Percentiles rank a stretch among this genome's conserved stretches.
Evolutionary conservation across 192 early-diverging fungal species (phyloP).

Genomic region (Rhizophlyctis rosea): DNA sequence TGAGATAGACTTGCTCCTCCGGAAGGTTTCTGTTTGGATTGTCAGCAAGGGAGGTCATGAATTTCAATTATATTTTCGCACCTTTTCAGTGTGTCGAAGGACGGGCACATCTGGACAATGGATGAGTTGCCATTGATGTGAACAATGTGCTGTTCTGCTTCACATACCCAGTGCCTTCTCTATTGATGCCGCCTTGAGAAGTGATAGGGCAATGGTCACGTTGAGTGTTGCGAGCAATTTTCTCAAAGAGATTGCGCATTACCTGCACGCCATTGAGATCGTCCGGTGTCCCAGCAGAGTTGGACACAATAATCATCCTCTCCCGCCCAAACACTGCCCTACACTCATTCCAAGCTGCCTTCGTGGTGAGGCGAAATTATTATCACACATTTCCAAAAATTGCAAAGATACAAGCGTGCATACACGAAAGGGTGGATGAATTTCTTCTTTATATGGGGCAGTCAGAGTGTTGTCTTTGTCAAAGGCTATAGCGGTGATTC

Average conservation of each 20-base stretch:
- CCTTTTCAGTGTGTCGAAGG: slow-evolving; percentile 47
- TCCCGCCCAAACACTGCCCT: slow-evolving; percentile 55
- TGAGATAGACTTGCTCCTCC: slow-evolving; percentile 61
- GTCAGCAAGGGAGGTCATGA: not conserved
- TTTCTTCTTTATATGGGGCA: slow-evolving; percentile 66
- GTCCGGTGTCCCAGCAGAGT: slow-evolving; percentile 84
- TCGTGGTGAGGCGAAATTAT: not conserved
- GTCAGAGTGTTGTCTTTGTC: slow-evolving; percentile 98
- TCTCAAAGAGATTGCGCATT: too few relatives aligned
- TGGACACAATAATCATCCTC: slow-evolving; percentile 81
- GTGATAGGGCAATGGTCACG: not conserved
- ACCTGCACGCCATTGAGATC: slow-evolving; percentile 55
- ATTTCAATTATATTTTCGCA: not conserved
- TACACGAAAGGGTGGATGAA: slow-evolving; percentile 67
- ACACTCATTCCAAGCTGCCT: slow-evolving; percentile 68
- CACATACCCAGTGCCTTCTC: slow-evolving; percentile 45
- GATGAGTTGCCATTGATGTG: not conserved
- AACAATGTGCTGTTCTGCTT: not conserved
- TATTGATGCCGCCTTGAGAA: slow-evolving; percentile 36
- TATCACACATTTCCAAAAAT: not conserved
- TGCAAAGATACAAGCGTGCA: not conserved
- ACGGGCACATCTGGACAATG: slow-evolving; percentile 48
- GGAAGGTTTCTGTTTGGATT: slow-evolving; percentile 64
- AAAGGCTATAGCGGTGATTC: slow-evolving; percentile 77
- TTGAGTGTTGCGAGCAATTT: too few relatives aligned